Evolutionary conservation across 768 basidiomycete genomes (phyloP), one percentile per base, ranked within the genome.

Genomic region (Ramaria sp.): DNA sequence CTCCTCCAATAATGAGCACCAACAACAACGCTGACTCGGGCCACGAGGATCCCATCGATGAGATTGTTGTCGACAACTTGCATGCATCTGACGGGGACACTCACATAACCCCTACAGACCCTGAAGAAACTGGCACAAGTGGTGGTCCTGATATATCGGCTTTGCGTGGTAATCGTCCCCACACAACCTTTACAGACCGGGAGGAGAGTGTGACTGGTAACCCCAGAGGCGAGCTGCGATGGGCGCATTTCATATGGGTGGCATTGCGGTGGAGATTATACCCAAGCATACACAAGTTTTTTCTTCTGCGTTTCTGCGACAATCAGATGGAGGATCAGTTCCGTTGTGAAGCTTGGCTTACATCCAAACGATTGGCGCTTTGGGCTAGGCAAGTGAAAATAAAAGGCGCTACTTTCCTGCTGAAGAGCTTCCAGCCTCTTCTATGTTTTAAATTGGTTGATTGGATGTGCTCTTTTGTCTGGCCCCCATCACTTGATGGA

Each of bases 301-400:
- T 88, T 66, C 72, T 68, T 38, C 76, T 80, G 22, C 73, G 72
- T 24, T 89, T 88, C 65, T 70, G 74, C 22, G 84, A 87, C 63
- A 73, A 78, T 69, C 63, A 79, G 72, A 71, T 74, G 59, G 80
- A 80, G 65, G 65, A 65, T 52, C 70, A 75, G 22, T 81, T 76
- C 65, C 68, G 59, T 51, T 73, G 82, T 75, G 88, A 91, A 69
- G 79, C 74, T 52, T 89, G 87, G 88, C 86, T 81, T 63, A n/a
- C n/a, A n/a, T n/a, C n/a, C n/a, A n/a, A n/a, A n/a, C n/a, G n/a
- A n/a, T n/a, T n/a, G n/a, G n/a, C n/a, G n/a, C n/a, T n/a, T n/a
- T n/a, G n/a, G n/a, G n/a, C n/a, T n/a, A n/a, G n/a, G n/a, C n/a
- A n/a, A n/a, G n/a, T n/a, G n/a, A n/a, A n/a, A n/a, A n/a, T n/a